These are phyloP conservation scores for Fusarium caatingaense DNA, from an alignment of 2,329 filamentous ascomycete species.

Conservation along the genomic window DNA sequence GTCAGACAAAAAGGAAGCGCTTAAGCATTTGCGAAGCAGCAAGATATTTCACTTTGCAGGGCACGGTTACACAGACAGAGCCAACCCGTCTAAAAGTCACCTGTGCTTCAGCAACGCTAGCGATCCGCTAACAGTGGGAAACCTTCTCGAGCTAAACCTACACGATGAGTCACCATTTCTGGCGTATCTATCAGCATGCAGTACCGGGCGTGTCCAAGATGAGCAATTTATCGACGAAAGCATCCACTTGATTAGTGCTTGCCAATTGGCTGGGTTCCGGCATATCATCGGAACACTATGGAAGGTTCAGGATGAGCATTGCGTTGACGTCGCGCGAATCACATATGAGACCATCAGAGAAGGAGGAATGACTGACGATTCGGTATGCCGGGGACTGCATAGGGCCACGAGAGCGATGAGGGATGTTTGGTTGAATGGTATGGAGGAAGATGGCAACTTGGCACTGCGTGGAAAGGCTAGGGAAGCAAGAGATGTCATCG, in stretches of 20 bases:
- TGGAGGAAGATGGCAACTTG: too few relatives aligned
- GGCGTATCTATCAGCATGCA: background rate
- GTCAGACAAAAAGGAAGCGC: background rate
- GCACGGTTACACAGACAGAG: background rate
- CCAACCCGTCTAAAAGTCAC: background rate
- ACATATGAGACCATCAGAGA: background rate
- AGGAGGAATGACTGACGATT: background rate
- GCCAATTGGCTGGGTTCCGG: background rate
- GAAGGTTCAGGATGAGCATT: background rate
- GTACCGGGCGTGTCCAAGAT: background rate
- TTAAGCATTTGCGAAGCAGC: background rate
- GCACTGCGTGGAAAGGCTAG: accelerated
- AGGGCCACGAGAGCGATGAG: background rate
- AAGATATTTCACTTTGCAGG: background rate
- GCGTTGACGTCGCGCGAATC: background rate
- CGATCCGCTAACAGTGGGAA: background rate
- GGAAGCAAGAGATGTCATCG: background rate
- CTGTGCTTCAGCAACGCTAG: background rate
- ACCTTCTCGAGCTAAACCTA: background rate
- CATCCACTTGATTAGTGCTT: background rate
- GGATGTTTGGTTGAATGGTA: background rate
- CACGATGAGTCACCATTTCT: background rate
- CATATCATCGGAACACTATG: background rate
- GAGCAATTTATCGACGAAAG: background rate
- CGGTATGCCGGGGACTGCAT: background rate